Evolutionary conservation across 192 early-diverging fungal genomes (phyloP), one percentile per base, ranked within the genome.

Genomic region (Entomortierella parvispora): DNA sequence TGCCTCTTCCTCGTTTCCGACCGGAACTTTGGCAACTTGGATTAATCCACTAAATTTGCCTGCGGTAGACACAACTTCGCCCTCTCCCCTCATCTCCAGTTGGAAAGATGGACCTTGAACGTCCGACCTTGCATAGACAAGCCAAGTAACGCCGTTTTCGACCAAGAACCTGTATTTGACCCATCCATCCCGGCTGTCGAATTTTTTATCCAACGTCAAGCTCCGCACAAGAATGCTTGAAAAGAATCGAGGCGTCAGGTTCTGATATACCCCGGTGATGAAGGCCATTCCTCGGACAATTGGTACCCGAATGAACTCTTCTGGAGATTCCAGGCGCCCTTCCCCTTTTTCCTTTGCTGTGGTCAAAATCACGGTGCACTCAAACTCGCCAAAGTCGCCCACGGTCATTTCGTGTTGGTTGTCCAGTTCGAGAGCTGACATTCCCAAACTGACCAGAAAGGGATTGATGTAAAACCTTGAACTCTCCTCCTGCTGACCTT

Each of bases 231-330:
- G 32, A 12, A 62, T 56, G 9, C 55, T 57, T 42, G 77, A 79
- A 61, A 45, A 66, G 48, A 79, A 51, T 22, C 46, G 22, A 8
- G 77, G 77, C 3, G 77, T 79, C 50, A 79, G 23, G 44, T 70
- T 8, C 23, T 54, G 17, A 47, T 79, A 79, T 5, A 70, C 9
- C 0, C 42, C 77, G 0, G 77, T 56, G 22, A 79, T 48, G 46
- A 69, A 79, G 0, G 57, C 67, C 77, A 79, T 79, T 14, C 77
- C 77, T 22, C 77, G 53, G 7, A 79, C 63, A 26, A 70, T 54
- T 32, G 77, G 77, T 17, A 79, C 37, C 8, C 59, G 62, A 43
- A 79, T 58, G 22, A 34, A 62, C 34, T 65, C 33, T 18, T 1
- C 2, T 0, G 47, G 46, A 9, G 28, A 10, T 2, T 50, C 51